Base-by-base conservation (phyloP, 2,329 filamentous ascomycete genomes). In the Aspergillus fructus region DNA sequence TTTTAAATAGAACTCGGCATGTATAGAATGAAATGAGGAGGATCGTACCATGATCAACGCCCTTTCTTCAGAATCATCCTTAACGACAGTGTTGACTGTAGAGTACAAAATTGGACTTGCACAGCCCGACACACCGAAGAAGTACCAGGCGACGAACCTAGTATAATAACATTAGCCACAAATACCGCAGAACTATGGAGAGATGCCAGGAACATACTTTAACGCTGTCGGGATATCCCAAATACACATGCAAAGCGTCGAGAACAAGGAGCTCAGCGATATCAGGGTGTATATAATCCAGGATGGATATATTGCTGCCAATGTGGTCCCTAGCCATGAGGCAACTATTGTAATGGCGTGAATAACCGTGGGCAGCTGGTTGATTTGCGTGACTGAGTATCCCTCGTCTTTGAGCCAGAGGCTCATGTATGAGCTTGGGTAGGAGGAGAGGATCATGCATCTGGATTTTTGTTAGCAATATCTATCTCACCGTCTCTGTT, bases 371-470 rank as follows among this genome's bases (percentile, higher is more conserved):
- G 81, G 81, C 1, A 83, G 74, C 12, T 78, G 72, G 65, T 83
- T 83, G 58, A 82, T 76, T 56, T 82, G 74, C 0, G 75, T 73
- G 0, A 83, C 72, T 0, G 77, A 77, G 62, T 79, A 83, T 5
- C 75, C 74, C 27, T 80, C 76, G 1, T 74, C 73, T 58, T 82
- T 82, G 41, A 83, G 74, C 81, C 81, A 83, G 11, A 83, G 74
- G 30, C 76, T 80, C 80, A 83, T 83, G 55, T 83, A 82, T 0
- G 49, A 49, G 9, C 41, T 59, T 5, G 79, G 79, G 56, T 83
- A 83, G 0, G 71, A 72, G 0, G 76, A 75, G n/a, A 76, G 71
- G 45, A 77, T 76, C 74, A 79, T 78, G 66, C 71, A 78, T 8
- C 75, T 78, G 45, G 2, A 4, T 11, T 1, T 47, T 11, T 17